These are phyloP conservation scores for Neofusicoccum kwambonambiense DNA, from an alignment of 2,329 filamentous ascomycete species.

Conservation along the genomic window DNA sequence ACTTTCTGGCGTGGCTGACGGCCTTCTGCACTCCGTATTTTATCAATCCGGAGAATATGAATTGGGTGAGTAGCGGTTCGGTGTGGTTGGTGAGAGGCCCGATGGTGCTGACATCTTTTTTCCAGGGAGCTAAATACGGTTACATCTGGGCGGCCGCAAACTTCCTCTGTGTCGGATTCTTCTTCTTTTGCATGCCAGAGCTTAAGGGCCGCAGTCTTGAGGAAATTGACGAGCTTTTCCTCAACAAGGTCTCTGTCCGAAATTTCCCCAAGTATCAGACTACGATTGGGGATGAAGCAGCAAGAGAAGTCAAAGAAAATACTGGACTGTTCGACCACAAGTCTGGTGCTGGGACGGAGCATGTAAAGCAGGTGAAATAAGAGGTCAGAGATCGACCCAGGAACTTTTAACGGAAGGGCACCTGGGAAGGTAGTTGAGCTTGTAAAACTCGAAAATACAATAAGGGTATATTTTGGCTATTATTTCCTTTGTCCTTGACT, in stretches of 20 bases:
- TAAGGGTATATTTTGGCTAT: background rate
- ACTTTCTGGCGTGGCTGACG: constrained; percentile 37
- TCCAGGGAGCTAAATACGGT: constrained; percentile 1
- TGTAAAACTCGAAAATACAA: background rate
- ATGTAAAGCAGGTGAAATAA: background rate
- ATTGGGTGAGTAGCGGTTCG: constrained; percentile 28
- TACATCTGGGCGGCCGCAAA: constrained; percentile 22
- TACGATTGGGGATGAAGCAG: background rate
- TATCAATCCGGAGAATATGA: constrained; percentile 38
- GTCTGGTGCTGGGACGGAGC: background rate
- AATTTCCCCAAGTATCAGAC: background rate
- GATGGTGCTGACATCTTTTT: background rate
- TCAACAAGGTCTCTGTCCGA: constrained; percentile 17
- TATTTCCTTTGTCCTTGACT: background rate
- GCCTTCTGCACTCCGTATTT: constrained; percentile 41
- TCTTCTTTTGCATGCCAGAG: constrained; percentile 61
- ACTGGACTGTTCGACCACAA: background rate
- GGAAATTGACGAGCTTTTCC: constrained; percentile 32
- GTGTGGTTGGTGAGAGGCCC: accelerated
- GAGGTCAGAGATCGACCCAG: no score
- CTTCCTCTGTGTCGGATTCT: constrained; percentile 40
- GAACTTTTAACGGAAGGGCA: no score
- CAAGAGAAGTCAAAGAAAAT: background rate
- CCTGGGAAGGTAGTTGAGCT: no score
- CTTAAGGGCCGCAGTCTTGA: constrained; percentile 29